A percentile compares a stretch with the other conserved stretches of the same genome.
These are phyloP conservation scores for Neoboletus subvelutipes DNA, from an alignment of 768 basidiomycete species.

Conservation along the genomic window DNA sequence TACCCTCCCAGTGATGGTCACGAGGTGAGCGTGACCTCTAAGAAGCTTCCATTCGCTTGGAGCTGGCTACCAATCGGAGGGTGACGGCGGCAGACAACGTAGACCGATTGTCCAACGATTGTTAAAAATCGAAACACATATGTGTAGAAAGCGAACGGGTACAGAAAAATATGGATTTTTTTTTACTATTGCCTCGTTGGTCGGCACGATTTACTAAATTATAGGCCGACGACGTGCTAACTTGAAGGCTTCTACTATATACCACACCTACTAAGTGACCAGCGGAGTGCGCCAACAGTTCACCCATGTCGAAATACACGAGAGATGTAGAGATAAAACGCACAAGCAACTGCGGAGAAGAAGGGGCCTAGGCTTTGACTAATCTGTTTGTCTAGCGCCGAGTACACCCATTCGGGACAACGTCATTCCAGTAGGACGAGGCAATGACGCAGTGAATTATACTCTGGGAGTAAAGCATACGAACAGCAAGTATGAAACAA, in stretches of 20 bases:
- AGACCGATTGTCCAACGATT: not conserved
- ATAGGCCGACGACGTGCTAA: too few relatives aligned
- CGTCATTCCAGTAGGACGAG: not conserved
- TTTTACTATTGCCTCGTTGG: too few relatives aligned
- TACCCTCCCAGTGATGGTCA: conserved; percentile 19
- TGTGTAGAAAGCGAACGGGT: too few relatives aligned
- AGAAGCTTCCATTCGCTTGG: not conserved
- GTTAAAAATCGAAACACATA: too few relatives aligned
- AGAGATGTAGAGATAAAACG: not conserved
- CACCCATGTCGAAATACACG: not conserved
- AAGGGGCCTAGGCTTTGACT: not conserved
- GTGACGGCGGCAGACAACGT: not conserved
- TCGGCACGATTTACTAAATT: too few relatives aligned
- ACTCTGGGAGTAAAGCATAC: too few relatives aligned
- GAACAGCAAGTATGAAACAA: too few relatives aligned
- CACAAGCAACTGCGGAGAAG: not conserved
- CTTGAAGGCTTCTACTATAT: too few relatives aligned
- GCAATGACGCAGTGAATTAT: not conserved
- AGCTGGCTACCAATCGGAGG: not conserved
- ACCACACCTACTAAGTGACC: too few relatives aligned
- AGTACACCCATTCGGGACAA: not conserved
- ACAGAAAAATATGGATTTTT: too few relatives aligned
- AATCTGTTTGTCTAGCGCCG: not conserved
- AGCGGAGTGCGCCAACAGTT: not conserved
- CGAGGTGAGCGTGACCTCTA: not conserved